Conservation (phyloP, 441 rosid species). For the Eruca vesicaria region DNA sequence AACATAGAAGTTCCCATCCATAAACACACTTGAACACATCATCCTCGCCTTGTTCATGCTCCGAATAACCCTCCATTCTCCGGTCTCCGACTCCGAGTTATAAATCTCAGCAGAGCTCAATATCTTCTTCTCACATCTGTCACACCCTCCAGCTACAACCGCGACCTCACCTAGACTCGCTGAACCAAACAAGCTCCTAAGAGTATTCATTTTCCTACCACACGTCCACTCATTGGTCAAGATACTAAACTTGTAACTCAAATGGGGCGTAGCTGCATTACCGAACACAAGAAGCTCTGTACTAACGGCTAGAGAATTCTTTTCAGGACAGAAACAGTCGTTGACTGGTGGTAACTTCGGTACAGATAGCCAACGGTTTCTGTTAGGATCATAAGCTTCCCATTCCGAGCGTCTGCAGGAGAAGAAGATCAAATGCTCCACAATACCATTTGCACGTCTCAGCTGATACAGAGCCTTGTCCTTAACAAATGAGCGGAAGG, state of each 20-base stretch:
- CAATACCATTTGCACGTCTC: conserved; percentile 54
- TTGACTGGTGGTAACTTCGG: conserved; percentile 75
- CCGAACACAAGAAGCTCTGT: conserved; percentile 75
- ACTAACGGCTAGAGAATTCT: conserved; percentile 75
- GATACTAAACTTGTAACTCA: conserved; percentile 65
- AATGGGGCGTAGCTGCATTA: conserved; percentile 53
- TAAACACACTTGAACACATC: conserved; percentile 78
- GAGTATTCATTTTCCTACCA: conserved; percentile 63
- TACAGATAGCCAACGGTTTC: conserved; percentile 75
- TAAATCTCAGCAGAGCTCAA: conserved; percentile 68
- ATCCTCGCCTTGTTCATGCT: conserved; percentile 70
- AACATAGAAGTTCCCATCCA: conserved; percentile 81
- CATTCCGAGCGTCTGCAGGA: conserved; percentile 78
- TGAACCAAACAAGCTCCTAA: conserved; percentile 74
- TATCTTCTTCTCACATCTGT: conserved; percentile 48
- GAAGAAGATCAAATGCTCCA: conserved; percentile 93
- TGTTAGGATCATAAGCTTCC: conserved; percentile 89
- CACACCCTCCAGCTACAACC: conserved; percentile 78
- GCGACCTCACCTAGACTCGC: conserved; percentile 66
- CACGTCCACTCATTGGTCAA: conserved; percentile 56
- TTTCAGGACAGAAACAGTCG: conserved; percentile 76
- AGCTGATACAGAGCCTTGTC: conserved; percentile 64
- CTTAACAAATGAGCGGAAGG: conserved; percentile 64
- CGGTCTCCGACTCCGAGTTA: conserved; percentile 57
- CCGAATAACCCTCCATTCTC: conserved; percentile 63